phyloP scores from a whole-genome alignment of 768 basidiomycete genomes.

The Auricularia cornea region DNA sequence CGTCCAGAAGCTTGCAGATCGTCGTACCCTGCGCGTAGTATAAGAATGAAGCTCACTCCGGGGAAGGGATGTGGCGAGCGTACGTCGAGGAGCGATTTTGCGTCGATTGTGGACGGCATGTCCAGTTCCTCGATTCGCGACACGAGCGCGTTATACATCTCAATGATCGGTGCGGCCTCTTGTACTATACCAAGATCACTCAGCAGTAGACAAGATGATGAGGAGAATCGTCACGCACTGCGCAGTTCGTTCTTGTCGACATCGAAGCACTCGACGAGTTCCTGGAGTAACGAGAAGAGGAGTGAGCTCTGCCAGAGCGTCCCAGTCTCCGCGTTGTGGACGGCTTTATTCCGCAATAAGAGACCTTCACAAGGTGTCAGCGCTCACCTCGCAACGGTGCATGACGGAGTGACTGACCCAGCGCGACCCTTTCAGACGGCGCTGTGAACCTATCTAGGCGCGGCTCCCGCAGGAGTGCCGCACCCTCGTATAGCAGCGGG shows the following conservation, averaged over 20 bases:
- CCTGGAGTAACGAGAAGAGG: constrained; percentile 67
- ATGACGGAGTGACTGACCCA: constrained; percentile 39
- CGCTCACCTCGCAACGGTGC: no score
- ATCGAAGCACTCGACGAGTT: constrained; percentile 52
- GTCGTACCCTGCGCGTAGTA: constrained; percentile 58
- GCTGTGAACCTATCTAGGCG: constrained; percentile 26
- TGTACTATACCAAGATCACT: constrained; percentile 2
- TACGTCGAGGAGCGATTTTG: constrained; percentile 72
- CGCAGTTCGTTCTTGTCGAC: constrained; percentile 26
- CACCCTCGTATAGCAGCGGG: constrained; percentile 53
- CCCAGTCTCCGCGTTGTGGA: constrained; percentile 57
- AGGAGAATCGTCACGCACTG: constrained; percentile 26
- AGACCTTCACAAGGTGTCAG: constrained; percentile 37
- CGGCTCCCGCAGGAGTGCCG: constrained; percentile 34
- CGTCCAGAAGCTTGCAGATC: constrained; percentile 44
- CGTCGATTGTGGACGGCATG: constrained; percentile 53
- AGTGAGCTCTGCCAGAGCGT: constrained; percentile 64
- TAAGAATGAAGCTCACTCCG: no score
- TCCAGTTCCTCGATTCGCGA: constrained; percentile 51
- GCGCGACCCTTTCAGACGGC: constrained; percentile 44
- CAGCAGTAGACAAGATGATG: no score
- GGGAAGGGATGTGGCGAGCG: no score
- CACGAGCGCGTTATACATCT: constrained; percentile 59
- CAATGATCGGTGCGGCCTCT: constrained; percentile 39
- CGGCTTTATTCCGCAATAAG: constrained; percentile 52